phyloP scores from a whole-genome alignment of 805 yeast species.

The Yarrowia alimentaria region DNA sequence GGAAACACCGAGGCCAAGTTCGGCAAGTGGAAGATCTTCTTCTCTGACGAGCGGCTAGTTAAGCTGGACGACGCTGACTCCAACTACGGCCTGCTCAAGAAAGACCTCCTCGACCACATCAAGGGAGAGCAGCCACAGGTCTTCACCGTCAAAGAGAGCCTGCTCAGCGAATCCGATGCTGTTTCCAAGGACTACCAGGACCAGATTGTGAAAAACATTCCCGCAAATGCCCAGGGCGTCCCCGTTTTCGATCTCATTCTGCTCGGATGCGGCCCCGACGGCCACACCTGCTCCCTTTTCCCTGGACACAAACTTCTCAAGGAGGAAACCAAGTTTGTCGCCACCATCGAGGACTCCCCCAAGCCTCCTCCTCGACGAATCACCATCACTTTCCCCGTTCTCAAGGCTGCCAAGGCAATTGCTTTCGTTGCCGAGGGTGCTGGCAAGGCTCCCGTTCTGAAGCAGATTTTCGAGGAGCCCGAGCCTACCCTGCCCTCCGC shows the following conservation, averaged over 20 bases:
- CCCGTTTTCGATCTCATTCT: slow-evolving; percentile 59
- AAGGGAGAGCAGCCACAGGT: slow-evolving; percentile 55
- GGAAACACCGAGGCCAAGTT: slow-evolving; percentile 46
- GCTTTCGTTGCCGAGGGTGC: slow-evolving; percentile 90
- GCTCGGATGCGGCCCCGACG: slow-evolving; percentile 94
- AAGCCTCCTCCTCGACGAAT: slow-evolving; percentile 93
- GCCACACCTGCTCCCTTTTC: slow-evolving; percentile 91
- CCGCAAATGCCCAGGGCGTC: slow-evolving; percentile 43
- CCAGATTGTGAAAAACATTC: slow-evolving; percentile 52
- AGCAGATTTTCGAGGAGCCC: slow-evolving; percentile 58
- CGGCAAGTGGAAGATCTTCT: slow-evolving; percentile 57
- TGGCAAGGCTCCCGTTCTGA: slow-evolving; percentile 70
- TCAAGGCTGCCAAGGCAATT: slow-evolving; percentile 53
- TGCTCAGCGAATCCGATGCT: slow-evolving; percentile 52
- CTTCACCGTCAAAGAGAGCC: slow-evolving; percentile 60
- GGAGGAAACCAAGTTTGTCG: slow-evolving; percentile 53
- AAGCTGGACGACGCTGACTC: slow-evolving; percentile 80
- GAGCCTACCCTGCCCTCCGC: slow-evolving; percentile 58
- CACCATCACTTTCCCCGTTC: slow-evolving; percentile 78
- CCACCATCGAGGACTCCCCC: slow-evolving; percentile 77
- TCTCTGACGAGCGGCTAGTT: slow-evolving; percentile 89
- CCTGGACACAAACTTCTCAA: slow-evolving; percentile 73
- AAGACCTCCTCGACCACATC: slow-evolving; percentile 52
- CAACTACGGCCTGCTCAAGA: slow-evolving; percentile 76
- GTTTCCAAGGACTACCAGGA: slow-evolving; percentile 65